Evolutionary conservation across 305 asterid genomes (phyloP), one percentile per base, ranked within the genome.

Genomic region (Fraxinus xanthoxyloides): DNA sequence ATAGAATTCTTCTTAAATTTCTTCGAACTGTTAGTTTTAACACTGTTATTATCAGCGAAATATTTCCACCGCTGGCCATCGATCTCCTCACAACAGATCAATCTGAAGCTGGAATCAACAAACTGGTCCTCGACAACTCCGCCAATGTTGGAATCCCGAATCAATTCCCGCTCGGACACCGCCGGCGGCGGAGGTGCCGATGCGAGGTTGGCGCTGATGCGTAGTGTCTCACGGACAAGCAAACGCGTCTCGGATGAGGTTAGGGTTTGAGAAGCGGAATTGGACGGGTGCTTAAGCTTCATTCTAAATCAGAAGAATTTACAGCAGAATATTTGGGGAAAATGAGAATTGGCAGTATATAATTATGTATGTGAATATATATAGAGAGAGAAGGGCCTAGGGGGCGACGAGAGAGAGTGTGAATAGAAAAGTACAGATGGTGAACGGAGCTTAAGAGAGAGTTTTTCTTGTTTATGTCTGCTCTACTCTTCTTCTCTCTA

Each of bases 1-100:
- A 95, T 89, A 0, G 93, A 87, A 79, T 83, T 90, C 87, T 82
- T 92, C 96, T 89, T 93, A 84, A 87, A 90, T 28, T 86, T 77
- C 75, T 81, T 82, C 1, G 86, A 86, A 75, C 70, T 38, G 32
- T 24, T 23, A 63, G 34, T 63, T 63, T 23, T 63, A 26, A 63
- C 34, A 24, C 72, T 10, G 51, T 75, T 77, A 32, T 51, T 73
- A 30, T 85, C 88, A 26, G 90, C 89, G 36, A 87, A 89, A 63
- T 89, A 89, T 77, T 87, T 88, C 87, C 86, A 87, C 38, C 86
- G 72, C 26, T 87, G 84, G 31, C 92, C 92, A 24, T 89, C 91
- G 72, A 89, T 85, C 89, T 89, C 92, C 74, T 89, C 92, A 35
- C 89, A 87, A 56, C 89, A 89, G 61, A 87, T 83, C 77, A 89